A percentile compares a stretch with the other conserved stretches of the same genome.
Conservation (phyloP, 2,329 filamentous ascomycete genomes). For the Aspergillus sp. region DNA sequence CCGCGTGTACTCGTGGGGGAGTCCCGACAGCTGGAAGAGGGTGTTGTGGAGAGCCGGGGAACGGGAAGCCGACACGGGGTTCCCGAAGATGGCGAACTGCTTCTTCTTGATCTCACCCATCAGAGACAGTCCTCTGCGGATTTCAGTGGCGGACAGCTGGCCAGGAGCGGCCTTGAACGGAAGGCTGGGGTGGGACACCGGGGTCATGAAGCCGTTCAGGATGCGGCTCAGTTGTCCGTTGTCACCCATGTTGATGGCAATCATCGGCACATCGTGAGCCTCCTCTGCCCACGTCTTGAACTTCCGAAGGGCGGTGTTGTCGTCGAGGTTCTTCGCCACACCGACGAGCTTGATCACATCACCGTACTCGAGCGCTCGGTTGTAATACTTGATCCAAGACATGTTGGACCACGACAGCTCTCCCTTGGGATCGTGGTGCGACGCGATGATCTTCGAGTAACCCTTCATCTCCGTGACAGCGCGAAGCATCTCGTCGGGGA, state of each 20-base stretch:
- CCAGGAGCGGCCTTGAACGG: conserved; percentile 92
- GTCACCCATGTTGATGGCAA: conserved; percentile 93
- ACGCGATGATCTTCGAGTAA: conserved; percentile 82
- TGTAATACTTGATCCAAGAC: conserved; percentile 90
- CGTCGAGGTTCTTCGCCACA: conserved; percentile 68
- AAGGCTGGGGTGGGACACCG: conserved; percentile 84
- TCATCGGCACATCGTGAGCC: conserved; percentile 76
- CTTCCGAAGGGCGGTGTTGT: conserved; percentile 79
- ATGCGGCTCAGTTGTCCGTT: conserved; percentile 86
- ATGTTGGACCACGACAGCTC: conserved; percentile 83
- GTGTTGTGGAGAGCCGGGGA: conserved; percentile 89
- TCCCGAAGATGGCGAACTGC: conserved; percentile 84
- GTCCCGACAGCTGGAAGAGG: conserved; percentile 70
- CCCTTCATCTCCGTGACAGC: conserved; percentile 67
- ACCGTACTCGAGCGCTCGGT: conserved; percentile 82
- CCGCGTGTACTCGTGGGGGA: conserved; percentile 78
- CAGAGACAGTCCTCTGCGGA: conserved; percentile 72
- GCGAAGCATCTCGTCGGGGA: conserved; percentile 72
- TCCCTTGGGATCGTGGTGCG: conserved; percentile 83
- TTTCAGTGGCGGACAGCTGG: conserved; percentile 86
- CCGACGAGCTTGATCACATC: conserved; percentile 95
- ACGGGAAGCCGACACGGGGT: conserved; percentile 75
- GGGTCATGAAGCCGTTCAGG: conserved; percentile 88
- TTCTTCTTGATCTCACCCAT: conserved; percentile 74
- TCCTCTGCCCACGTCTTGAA: conserved; percentile 76